A percentile compares a stretch with the other conserved stretches of the same genome.
Evolutionary conservation across 768 basidiomycete species (phyloP).

Genomic region (Chalciporus sphaerocephalus): DNA sequence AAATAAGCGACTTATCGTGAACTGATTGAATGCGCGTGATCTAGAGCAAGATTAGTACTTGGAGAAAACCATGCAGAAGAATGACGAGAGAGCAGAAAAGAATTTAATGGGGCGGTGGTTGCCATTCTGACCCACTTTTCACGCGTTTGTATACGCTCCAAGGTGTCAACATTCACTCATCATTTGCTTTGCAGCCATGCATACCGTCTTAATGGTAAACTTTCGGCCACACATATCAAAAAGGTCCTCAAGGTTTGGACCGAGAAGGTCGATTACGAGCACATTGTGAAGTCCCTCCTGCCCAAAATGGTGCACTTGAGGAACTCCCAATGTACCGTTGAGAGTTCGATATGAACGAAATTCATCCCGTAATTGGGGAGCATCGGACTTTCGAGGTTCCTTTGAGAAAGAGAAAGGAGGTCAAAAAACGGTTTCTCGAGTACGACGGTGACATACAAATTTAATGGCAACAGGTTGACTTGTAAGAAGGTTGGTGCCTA

Average conservation of each 20-base stretch:
- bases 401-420: conserved; percentile 29
- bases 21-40: conserved; percentile 95
- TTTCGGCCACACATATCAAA: conserved; percentile 99
- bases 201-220: conserved; percentile 96
- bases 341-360: conserved; percentile 96
- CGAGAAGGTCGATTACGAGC: conserved; percentile 88
- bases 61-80: neutral
- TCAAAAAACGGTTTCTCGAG: conserved; percentile 14
- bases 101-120: neutral
- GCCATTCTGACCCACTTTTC: neutral
- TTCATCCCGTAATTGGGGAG: conserved; percentile 95
- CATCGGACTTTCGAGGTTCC: conserved; percentile 97
- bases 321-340: conserved; percentile 86
- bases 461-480: conserved; percentile 92
- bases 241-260: conserved; percentile 96
- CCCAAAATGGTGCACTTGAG: conserved; percentile 98
- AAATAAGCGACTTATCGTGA: conserved; percentile 97
- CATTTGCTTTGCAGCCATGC: conserved; percentile 99
- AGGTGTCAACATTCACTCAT: conserved; percentile 42
- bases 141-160: neutral
- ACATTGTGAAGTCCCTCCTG: conserved; percentile 98
- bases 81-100: conserved; percentile 7
- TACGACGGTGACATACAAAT: conserved; percentile 60
- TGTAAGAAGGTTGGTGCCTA: conserved; percentile 83
- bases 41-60: conserved; percentile 39